Evolutionary conservation across 2,329 filamentous ascomycete genomes (phyloP).

Genomic region (Dactylellina leptospora): DNA sequence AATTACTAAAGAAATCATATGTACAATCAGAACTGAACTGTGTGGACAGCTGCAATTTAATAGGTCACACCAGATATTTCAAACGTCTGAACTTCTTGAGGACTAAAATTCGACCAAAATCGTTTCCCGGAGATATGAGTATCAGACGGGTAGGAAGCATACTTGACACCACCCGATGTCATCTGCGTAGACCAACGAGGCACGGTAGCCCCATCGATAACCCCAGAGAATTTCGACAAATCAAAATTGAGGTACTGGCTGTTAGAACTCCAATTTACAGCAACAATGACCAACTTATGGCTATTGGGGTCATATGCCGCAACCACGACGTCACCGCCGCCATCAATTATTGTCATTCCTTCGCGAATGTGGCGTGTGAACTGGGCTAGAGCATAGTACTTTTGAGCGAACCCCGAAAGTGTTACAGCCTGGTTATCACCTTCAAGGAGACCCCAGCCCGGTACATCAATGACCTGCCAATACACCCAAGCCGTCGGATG

Average conservation of each 20-base stretch:
- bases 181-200: constrained; percentile 61
- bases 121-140: constrained; percentile 59
- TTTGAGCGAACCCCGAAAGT: constrained; percentile 59
- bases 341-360: constrained; percentile 61
- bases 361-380: constrained; percentile 62
- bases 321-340: constrained; percentile 59
- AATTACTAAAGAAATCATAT: too few relatives aligned
- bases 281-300: constrained; percentile 61
- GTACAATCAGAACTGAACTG: too few relatives aligned
- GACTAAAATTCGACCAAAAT: constrained; percentile 61
- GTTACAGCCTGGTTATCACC: constrained; percentile 60
- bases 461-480: constrained; percentile 62
- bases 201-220: constrained; percentile 59
- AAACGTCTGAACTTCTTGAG: constrained; percentile 61
- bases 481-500: constrained; percentile 63
- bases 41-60: too few relatives aligned
- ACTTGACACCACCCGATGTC: constrained; percentile 59
- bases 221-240: constrained; percentile 59
- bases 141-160: constrained; percentile 58
- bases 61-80: constrained; percentile 57
- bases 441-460: constrained; percentile 62
- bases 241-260: constrained; percentile 62
- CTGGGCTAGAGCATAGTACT: constrained; percentile 63
- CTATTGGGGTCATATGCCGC: constrained; percentile 60
- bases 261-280: constrained; percentile 60